A percentile compares a stretch with the other conserved stretches of the same genome.
These are phyloP conservation scores for Stipa capillata DNA, from an alignment of 176 grass and related monocot genomes.

Conservation along the genomic window DNA sequence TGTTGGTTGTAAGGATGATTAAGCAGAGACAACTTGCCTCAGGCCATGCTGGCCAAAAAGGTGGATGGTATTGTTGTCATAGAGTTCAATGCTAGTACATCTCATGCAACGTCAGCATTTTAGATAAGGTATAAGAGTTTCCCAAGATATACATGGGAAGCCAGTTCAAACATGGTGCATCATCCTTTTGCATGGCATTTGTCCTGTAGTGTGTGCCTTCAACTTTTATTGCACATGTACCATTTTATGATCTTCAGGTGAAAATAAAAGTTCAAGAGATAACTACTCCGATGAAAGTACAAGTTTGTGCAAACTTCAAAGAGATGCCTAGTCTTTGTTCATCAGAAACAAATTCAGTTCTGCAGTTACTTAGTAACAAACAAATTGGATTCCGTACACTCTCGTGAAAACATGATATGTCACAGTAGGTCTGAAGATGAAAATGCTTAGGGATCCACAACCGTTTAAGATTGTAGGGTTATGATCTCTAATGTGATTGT, in stretches of 20 bases:
- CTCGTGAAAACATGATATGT: not conserved
- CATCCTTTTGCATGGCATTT: constrained; percentile 5
- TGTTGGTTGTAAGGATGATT: not conserved
- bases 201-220: not conserved
- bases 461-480: not conserved
- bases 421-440: not conserved
- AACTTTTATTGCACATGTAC: not conserved
- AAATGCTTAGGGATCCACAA: not conserved
- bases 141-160: no score
- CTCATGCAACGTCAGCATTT: not conserved
- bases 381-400: not conserved
- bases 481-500: not conserved
- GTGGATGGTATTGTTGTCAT: no score
- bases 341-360: not conserved
- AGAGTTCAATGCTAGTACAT: no score
- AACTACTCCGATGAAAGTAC: not conserved
- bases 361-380: not conserved
- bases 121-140: constrained; percentile 5
- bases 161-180: no score
- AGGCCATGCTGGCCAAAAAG: no score
- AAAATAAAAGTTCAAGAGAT: not conserved
- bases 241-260: constrained; percentile 4
- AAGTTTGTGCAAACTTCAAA: not conserved
- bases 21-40: no score
- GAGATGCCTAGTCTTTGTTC: not conserved